Conservation (phyloP, 176 grass and related monocot genomes). For the Eragrostis nindensis region DNA sequence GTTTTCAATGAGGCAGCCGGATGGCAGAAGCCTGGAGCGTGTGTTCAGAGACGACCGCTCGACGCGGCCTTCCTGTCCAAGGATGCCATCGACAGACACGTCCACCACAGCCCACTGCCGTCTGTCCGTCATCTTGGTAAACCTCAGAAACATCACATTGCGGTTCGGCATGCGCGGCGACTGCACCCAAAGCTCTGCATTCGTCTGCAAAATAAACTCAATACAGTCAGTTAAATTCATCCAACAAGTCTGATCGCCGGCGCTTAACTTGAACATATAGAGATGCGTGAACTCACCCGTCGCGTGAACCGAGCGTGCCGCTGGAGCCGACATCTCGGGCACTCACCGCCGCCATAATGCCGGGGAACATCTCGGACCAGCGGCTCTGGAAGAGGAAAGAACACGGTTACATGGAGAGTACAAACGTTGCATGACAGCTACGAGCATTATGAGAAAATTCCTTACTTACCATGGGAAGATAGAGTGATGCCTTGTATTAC, state of each 20-base stretch:
- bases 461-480: too few relatives aligned
- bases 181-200: conserved; percentile 57
- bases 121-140: conserved; percentile 24
- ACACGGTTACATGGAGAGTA: background rate
- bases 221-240: background rate
- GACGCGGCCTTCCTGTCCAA: background rate
- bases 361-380: conserved; percentile 28
- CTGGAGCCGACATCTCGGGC: background rate
- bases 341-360: background rate
- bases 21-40: conserved; percentile 36
- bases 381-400: background rate
- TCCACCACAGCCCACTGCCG: conserved; percentile 61
- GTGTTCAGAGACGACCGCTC: too few relatives aligned
- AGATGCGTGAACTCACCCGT: conserved; percentile 1
- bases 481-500: too few relatives aligned
- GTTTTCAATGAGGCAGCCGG: conserved; percentile 48
- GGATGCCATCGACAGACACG: conserved; percentile 48
- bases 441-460: too few relatives aligned
- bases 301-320: background rate
- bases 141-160: conserved; percentile 53
- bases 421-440: too few relatives aligned
- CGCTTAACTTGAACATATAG: background rate
- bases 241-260: background rate
- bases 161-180: conserved; percentile 45
- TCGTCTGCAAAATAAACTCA: conserved; percentile 49